Base-by-base conservation (phyloP, 192 early-diverging fungal genomes). In the Coemansia erecta region DNA sequence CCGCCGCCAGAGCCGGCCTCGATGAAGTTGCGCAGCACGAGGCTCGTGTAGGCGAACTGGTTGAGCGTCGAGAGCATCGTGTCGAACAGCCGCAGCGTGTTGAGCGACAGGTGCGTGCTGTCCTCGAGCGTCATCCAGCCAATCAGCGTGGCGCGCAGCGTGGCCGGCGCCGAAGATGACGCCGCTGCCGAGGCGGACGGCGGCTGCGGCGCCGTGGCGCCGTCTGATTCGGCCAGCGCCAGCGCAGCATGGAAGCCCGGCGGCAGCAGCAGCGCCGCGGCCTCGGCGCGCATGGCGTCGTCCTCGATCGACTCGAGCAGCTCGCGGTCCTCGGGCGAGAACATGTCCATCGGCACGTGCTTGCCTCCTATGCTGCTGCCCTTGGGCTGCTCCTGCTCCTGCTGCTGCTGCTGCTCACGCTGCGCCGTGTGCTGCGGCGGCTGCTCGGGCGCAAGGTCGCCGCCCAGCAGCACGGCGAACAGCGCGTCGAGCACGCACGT, bases 61-160 rank as follows among this genome's bases (percentile, higher is more conserved):
- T 85, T 83, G 58, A 80, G 81, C 1, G 82, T 85, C 51, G 77
- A 64, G 15, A 86, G 59, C 13, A 86, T 76, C n/a, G 80, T 75
- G 59, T 86, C 85, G 57, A 86, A 86, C 28, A 86, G 66, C 4
- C 82, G 80, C 50, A 86, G 63, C 9, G 85, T 81, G 61, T 73
- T 77, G 47, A 86, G 64, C 11, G 81, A 63, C 28, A 86, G 57
- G 17, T 82, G 67, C 15, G 73, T 61, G 60, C 70, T 52, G 60
- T 72, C 64, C 17, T 77, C 69, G 4, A 77, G 23, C 17, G 80
- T 49, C 61, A 77, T 65, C 64, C 84, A 74, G 18, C 74, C 52
- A 4, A 81, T 82, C 26, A 75, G 44, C 41, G 63, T 56, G 12
- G 63, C 43, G 3, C 70, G 61, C 57, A 70, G 48, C 24, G 28